phyloP scores from a whole-genome alignment of 495 filamentous ascomycete genomes.

The Aspergillus bridgeri region DNA sequence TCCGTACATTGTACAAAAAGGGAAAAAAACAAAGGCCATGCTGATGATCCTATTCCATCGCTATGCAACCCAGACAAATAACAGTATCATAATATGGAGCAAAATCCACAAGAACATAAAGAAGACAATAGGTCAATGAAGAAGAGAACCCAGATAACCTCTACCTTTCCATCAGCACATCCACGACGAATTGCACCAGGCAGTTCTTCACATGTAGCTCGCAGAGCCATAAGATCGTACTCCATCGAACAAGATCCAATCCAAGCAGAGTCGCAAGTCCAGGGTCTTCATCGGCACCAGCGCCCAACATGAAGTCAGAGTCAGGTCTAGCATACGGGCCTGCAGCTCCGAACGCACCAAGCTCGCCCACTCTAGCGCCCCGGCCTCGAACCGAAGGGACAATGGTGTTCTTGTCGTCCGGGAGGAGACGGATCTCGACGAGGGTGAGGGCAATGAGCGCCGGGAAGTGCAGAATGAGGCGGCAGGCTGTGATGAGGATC shows the following conservation, averaged over 20 bases:
- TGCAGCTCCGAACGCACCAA: not conserved
- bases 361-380: not conserved
- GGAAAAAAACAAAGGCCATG: too few relatives aligned
- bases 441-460: not conserved
- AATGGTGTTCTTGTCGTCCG: not conserved
- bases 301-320: not conserved
- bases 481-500: not conserved
- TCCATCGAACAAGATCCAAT: conserved; percentile 1
- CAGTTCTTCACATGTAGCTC: conserved; percentile 1
- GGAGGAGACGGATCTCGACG: not conserved
- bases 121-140: not conserved
- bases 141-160: not conserved
- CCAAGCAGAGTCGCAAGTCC: not conserved
- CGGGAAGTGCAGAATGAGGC: not conserved
- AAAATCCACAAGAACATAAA: not conserved
- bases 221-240: conserved; percentile 2
- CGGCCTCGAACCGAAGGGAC: not conserved
- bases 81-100: too few relatives aligned
- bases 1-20: too few relatives aligned
- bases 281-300: not conserved
- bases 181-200: not conserved
- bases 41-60: too few relatives aligned
- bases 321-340: not conserved
- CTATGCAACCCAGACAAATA: too few relatives aligned
- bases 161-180: not conserved